Evolutionary conservation across 140 eudicot species (phyloP).

Genomic region (Bidens hawaiensis): DNA sequence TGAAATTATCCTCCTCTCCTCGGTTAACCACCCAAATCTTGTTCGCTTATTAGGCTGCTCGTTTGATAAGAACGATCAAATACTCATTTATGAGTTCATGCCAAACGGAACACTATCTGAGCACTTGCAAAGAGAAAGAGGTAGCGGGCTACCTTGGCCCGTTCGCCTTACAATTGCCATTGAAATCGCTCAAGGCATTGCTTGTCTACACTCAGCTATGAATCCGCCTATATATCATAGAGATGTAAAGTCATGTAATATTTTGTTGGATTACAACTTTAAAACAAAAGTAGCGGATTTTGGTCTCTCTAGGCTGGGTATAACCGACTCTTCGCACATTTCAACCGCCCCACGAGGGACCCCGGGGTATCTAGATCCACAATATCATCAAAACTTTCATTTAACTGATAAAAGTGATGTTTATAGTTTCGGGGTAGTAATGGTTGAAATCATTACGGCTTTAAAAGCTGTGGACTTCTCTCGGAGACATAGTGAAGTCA

Average conservation of each 20-base stretch:
- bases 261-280: not conserved
- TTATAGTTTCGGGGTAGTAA: not conserved
- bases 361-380: conserved; percentile 4
- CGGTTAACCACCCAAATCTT: conserved; percentile 1
- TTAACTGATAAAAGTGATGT: conserved; percentile 2
- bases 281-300: conserved; percentile 5
- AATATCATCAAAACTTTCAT: not conserved
- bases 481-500: not conserved
- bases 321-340: not conserved
- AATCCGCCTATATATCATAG: conserved; percentile 3
- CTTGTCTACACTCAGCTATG: not conserved
- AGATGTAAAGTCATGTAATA: not conserved
- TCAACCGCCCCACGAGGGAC: conserved; percentile 7
- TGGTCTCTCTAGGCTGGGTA: not conserved
- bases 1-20: not conserved
- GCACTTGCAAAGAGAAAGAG: not conserved
- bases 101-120: not conserved
- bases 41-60: not conserved
- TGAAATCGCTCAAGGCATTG: not conserved
- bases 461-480: conserved; percentile 3
- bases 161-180: not conserved
- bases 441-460: not conserved
- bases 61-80: not conserved
- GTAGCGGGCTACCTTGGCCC: conserved; percentile 2
- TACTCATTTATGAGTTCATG: conserved; percentile 1